phyloP scores from a whole-genome alignment of 768 basidiomycete species.

The Polyporus arcularius region DNA sequence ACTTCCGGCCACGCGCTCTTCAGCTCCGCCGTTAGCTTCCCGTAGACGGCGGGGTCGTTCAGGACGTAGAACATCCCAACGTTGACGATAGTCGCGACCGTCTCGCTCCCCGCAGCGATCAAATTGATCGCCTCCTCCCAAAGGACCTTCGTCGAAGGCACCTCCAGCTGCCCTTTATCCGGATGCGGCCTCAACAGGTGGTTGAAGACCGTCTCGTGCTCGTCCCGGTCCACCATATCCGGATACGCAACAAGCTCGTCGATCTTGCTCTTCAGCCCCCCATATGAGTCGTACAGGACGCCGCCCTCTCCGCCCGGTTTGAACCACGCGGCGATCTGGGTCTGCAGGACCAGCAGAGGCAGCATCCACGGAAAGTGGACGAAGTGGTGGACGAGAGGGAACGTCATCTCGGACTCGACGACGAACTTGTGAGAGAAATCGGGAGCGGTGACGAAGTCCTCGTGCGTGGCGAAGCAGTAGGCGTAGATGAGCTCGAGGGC shows the following conservation, averaged over 20 bases:
- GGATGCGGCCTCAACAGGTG: not conserved
- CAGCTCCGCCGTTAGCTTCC: slow-evolving; percentile 35
- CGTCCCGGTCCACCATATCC: not conserved
- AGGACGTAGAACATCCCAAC: slow-evolving; percentile 39
- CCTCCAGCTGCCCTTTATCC: not conserved
- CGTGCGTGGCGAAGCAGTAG: not conserved
- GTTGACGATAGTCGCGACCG: slow-evolving; percentile 41
- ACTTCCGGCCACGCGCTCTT: slow-evolving; percentile 43
- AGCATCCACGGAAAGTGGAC: not conserved
- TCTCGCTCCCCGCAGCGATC: slow-evolving; percentile 46
- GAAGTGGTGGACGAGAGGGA: not conserved
- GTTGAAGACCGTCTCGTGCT: not conserved
- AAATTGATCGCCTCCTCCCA: slow-evolving; percentile 28
- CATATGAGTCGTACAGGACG: not conserved
- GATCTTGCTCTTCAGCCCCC: not conserved
- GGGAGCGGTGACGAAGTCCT: not conserved
- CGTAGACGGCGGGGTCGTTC: slow-evolving; percentile 31
- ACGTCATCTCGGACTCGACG: not conserved
- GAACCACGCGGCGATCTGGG: not conserved
- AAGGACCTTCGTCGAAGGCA: not conserved
- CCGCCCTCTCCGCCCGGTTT: not conserved
- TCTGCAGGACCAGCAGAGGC: not conserved
- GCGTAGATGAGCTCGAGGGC: not conserved
- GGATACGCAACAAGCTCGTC: not conserved
- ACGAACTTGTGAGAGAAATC: not conserved